These are phyloP conservation scores for Xylaria palmicola DNA, from an alignment of 495 filamentous ascomycete genomes.

Conservation along the genomic window DNA sequence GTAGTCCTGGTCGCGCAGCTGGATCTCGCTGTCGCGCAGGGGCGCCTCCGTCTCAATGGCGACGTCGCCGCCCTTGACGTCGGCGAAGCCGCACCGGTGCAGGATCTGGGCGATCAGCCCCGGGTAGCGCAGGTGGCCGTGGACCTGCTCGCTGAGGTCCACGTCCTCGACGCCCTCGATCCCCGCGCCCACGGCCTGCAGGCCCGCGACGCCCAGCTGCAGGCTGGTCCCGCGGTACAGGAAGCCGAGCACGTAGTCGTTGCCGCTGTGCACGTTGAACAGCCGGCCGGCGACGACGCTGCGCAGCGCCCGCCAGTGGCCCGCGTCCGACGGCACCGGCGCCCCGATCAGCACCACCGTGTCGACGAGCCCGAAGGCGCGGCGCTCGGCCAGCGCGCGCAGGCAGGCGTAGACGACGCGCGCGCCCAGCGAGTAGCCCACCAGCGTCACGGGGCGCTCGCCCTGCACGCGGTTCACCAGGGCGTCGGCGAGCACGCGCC, in stretches of 20 bases:
- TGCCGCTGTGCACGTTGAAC: slow-evolving; percentile 74
- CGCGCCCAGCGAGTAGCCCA: slow-evolving; percentile 84
- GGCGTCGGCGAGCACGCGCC: slow-evolving; percentile 78
- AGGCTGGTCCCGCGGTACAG: slow-evolving; percentile 75
- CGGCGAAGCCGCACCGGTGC: slow-evolving; percentile 64
- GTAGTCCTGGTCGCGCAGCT: slow-evolving; percentile 31
- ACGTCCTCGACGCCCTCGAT: slow-evolving; percentile 73
- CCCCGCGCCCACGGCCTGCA: slow-evolving; percentile 60
- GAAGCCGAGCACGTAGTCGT: slow-evolving; percentile 76
- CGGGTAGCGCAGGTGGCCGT: slow-evolving; percentile 71
- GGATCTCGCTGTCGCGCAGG: slow-evolving; percentile 38
- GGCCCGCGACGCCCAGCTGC: slow-evolving; percentile 72
- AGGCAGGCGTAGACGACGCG: slow-evolving; percentile 79
- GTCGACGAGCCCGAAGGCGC: slow-evolving; percentile 78
- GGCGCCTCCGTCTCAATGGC: slow-evolving; percentile 60
- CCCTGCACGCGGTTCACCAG: slow-evolving; percentile 82
- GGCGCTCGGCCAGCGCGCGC: slow-evolving; percentile 61
- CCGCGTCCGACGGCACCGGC: slow-evolving; percentile 64
- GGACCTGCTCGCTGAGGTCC: slow-evolving; percentile 69
- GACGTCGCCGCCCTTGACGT: slow-evolving; percentile 50
- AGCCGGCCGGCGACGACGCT: slow-evolving; percentile 71
- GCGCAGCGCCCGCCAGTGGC: slow-evolving; percentile 67
- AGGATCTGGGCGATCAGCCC: slow-evolving; percentile 69
- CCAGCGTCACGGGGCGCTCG: slow-evolving; percentile 76
- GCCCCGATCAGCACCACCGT: slow-evolving; percentile 79